Percentiles rank a stretch among this genome's conserved stretches.
phyloP scores from a whole-genome alignment of 169 alveolate species.

The Eimeria necatrix region DNA sequence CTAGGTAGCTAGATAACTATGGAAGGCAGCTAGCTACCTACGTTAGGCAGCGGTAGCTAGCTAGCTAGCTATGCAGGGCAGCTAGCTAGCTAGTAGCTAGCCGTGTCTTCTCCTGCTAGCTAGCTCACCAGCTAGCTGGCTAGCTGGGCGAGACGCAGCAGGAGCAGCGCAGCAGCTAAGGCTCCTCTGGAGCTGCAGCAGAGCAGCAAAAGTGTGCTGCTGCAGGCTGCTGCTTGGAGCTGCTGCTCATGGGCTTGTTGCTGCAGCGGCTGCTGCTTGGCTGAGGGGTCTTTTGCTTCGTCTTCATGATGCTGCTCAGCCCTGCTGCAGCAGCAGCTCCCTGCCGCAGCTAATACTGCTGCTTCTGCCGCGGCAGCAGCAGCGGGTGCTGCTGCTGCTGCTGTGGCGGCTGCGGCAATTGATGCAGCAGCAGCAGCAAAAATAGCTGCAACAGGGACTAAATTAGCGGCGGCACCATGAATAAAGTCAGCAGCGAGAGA shows the following conservation, averaged over 20 bases:
- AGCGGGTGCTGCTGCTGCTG: background rate
- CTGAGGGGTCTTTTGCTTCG: background rate
- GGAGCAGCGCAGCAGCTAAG: background rate
- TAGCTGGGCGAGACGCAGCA: too few species aligned
- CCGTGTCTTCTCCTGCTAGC: too few species aligned
- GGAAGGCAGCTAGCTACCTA: too few species aligned
- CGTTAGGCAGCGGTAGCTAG: too few species aligned
- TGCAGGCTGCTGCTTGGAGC: background rate
- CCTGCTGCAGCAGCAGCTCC: background rate
- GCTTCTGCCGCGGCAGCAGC: background rate
- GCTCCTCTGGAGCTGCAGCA: background rate
- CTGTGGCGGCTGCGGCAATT: background rate
- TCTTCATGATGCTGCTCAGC: background rate
- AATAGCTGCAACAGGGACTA: background rate
- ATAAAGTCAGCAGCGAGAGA: background rate
- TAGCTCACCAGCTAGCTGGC: too few species aligned
- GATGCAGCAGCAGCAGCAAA: background rate
- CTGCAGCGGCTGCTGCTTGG: too few species aligned
- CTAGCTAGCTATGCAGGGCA: too few species aligned
- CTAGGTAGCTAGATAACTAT: too few species aligned
- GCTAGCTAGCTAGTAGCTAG: too few species aligned
- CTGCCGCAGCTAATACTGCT: background rate
- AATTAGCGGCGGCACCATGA: background rate
- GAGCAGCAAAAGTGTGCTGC: background rate
- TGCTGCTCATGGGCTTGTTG: too few species aligned